Conservation (phyloP, 2,329 filamentous ascomycete genomes). For the Geoglossum cookeanum region DNA sequence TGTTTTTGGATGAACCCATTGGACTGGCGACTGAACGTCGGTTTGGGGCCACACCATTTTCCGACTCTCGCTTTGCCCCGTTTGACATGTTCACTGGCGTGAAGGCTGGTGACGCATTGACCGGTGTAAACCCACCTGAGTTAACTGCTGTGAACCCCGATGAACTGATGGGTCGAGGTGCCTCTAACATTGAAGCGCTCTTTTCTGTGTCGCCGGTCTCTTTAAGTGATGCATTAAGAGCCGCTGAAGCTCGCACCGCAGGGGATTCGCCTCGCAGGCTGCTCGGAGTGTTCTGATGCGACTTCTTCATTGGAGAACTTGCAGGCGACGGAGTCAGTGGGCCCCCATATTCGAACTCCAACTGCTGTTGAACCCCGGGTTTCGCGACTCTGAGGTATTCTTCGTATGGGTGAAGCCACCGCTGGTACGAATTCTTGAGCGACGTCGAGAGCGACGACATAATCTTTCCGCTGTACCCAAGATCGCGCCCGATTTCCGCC, state of each 20-base stretch:
- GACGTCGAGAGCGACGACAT: slow-evolving; percentile 98
- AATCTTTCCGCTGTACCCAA: slow-evolving; percentile 97
- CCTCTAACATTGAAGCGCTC: slow-evolving; percentile 19
- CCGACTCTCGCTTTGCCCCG: slow-evolving; percentile 32
- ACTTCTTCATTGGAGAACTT: slow-evolving; percentile 48
- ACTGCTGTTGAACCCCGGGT: slow-evolving; percentile 86
- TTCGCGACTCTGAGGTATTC: slow-evolving; percentile 83
- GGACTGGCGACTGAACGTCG: slow-evolving; percentile 42
- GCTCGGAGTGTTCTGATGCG: slow-evolving; percentile 27
- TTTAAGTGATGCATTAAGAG: slow-evolving; percentile 36
- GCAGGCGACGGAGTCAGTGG: slow-evolving; percentile 65
- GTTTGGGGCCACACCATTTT: slow-evolving; percentile 38
- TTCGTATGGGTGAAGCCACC: slow-evolving; percentile 93
- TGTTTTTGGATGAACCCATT: slow-evolving; percentile 41
- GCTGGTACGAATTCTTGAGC: slow-evolving; percentile 92
- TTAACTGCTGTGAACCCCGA: slow-evolving; percentile 42
- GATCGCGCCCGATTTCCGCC: slow-evolving; percentile 91
- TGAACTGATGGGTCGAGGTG: slow-evolving; percentile 20
- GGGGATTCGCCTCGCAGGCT: slow-evolving; percentile 45
- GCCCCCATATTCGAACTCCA: slow-evolving; percentile 84
- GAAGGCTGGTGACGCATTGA: slow-evolving; percentile 41
- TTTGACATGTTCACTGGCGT: slow-evolving; percentile 43
- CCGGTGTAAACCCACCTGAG: slow-evolving; percentile 48
- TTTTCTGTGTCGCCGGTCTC: slow-evolving; percentile 19
- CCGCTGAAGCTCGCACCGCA: slow-evolving; percentile 35